Evolutionary conservation across 2,329 filamentous ascomycete genomes (phyloP).

Genomic region (Xylariales sp.): DNA sequence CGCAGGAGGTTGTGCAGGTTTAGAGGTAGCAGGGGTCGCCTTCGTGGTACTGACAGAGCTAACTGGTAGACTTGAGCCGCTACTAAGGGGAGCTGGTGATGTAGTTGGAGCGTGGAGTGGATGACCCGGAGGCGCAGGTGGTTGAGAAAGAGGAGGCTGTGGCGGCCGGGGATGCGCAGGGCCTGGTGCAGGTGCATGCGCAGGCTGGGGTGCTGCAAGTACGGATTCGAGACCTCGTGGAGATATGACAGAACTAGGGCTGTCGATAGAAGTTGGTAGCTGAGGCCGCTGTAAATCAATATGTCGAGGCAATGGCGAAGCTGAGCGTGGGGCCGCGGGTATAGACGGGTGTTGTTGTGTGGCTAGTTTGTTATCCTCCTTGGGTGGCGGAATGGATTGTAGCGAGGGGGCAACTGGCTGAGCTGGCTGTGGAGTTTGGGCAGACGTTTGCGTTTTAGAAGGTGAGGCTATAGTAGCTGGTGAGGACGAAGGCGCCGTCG

Average conservation of each 20-base stretch:
- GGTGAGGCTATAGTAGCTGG: conserved; percentile 21
- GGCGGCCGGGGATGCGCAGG: conserved; percentile 44
- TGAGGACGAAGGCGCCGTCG: conserved; percentile 39
- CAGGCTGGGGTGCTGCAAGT: conserved; percentile 48
- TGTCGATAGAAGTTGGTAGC: conserved; percentile 31
- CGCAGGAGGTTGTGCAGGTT: conserved; percentile 41
- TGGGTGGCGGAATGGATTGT: conserved; percentile 14
- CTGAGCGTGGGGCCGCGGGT: conserved; percentile 32
- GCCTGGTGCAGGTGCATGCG: conserved; percentile 41
- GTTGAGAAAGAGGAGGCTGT: conserved; percentile 48
- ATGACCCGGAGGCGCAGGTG: conserved; percentile 43
- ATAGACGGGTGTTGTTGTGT: conserved; percentile 41
- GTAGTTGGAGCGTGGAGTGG: conserved; percentile 44
- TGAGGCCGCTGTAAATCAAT: conserved; percentile 39
- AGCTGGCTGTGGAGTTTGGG: conserved; percentile 15
- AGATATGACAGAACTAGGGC: conserved; percentile 41
- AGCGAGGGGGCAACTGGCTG: conserved; percentile 16
- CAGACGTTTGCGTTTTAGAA: conserved; percentile 16
- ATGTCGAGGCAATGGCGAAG: conserved; percentile 37
- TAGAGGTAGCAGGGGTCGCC: conserved; percentile 34
- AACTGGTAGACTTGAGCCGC: conserved; percentile 2
- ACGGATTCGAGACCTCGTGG: conserved; percentile 50
- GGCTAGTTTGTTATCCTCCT: conserved; percentile 18
- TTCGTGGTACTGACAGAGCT: conserved; percentile 9
- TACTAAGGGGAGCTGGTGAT: conserved; percentile 21